Conservation (phyloP, 2,329 filamentous ascomycete species). For the Lecanosticta acicola region DNA sequence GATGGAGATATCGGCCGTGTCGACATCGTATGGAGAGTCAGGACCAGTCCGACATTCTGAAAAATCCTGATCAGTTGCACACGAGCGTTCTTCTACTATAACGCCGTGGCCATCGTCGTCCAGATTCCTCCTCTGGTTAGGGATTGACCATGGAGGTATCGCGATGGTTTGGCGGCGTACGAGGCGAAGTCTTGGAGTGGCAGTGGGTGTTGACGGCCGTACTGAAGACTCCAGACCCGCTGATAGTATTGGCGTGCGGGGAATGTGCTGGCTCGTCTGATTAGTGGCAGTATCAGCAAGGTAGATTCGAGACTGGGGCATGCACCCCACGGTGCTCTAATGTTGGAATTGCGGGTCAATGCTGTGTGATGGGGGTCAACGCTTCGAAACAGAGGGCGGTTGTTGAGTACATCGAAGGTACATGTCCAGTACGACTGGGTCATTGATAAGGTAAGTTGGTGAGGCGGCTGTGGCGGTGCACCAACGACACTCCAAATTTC, state of each 20-base stretch:
- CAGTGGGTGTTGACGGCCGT: too few relatives aligned
- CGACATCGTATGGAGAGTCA: too few relatives aligned
- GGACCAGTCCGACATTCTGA: too few relatives aligned
- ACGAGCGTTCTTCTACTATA: too few relatives aligned
- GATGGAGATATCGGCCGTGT: neutral
- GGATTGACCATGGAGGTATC: too few relatives aligned
- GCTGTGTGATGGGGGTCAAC: slow-evolving; percentile 11
- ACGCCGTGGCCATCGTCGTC: too few relatives aligned
- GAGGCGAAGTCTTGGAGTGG: too few relatives aligned
- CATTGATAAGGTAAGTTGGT: neutral
- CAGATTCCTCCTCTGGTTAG: too few relatives aligned
- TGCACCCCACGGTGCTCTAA: slow-evolving; percentile 15
- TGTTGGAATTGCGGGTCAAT: slow-evolving; percentile 19
- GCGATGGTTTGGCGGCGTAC: too few relatives aligned
- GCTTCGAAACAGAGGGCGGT: slow-evolving; percentile 4
- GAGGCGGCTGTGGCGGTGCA: slow-evolving; percentile 7
- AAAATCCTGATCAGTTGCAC: too few relatives aligned
- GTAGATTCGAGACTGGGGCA: neutral
- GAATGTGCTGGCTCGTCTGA: neutral
- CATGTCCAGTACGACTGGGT: slow-evolving; percentile 1
- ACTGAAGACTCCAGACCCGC: neutral
- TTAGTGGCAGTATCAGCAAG: neutral
- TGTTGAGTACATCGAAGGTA: slow-evolving; percentile 6
- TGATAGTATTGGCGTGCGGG: neutral
- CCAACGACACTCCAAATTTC: too few relatives aligned